Evolutionary conservation across 78 protist genomes (phyloP), one percentile per base, ranked within the genome.

Genomic region (Dictyostelium brefeldianum): DNA sequence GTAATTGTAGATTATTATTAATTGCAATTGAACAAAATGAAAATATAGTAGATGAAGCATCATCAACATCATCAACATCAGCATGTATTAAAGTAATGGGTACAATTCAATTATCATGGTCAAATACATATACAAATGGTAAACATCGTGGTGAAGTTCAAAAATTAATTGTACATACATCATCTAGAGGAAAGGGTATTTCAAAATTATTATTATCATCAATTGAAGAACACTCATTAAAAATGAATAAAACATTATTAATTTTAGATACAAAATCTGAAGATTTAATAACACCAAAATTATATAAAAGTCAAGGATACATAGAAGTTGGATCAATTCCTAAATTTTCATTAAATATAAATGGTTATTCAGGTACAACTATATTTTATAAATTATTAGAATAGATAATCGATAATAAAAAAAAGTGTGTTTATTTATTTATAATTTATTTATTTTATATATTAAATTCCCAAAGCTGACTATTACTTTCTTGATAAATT

Each of bases 111-210:
- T 8, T 47, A 18, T 22, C 56, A 9, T 67, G 75, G 75, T 18
- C 1, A n/a, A 47, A 43, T 9, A 73, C 22, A 47, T n/a, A 3
- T n/a, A 10, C 51, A 12, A 73, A 73, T 73, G 79, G 43, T 43
- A n/a, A 20, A n/a, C 79, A 73, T 46, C 31, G 79, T 29, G 47
- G 79, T 73, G 79, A 73, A 31, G 25, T 73, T 47, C 59, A 46
- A 47, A 73, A 73, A 46, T 31, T 73, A 36, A 36, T 73, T 20
- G 79, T 73, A 4, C 29, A 47, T 46, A 6, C 56, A 22, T 17
- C 15, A 43, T 48, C 43, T 73, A n/a, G 79, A n/a, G 25, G 50
- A 10, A 36, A n/a, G 10, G 79, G 79, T 17, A 73, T 73, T 46
- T 51, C 79, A 20, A 73, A 73, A 47, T 4, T 5, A 46, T n/a